These are phyloP conservation scores for Fraxinus nigra DNA, from an alignment of 305 asterid species.

Conservation along the genomic window DNA sequence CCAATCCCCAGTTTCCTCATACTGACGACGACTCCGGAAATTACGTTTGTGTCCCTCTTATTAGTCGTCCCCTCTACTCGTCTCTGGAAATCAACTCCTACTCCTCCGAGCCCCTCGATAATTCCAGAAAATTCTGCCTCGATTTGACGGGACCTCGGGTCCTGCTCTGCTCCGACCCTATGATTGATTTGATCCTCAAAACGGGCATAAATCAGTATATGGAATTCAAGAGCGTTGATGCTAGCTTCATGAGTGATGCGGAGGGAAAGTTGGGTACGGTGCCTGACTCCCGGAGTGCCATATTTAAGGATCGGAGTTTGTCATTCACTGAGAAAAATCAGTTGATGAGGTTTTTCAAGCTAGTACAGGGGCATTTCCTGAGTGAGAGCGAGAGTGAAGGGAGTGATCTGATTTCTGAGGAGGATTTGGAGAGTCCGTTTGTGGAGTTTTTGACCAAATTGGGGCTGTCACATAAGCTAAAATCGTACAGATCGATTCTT, in stretches of 20 bases:
- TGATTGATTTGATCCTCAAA: slow-evolving; percentile 59
- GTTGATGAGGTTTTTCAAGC: slow-evolving; percentile 83
- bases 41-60: slow-evolving; percentile 33
- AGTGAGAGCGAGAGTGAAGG: slow-evolving; percentile 31
- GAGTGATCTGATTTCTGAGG: slow-evolving; percentile 45
- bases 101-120: slow-evolving; percentile 45
- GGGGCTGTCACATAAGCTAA: slow-evolving; percentile 73
- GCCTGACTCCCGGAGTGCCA: slow-evolving; percentile 83
- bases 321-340: slow-evolving; percentile 69
- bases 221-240: slow-evolving; percentile 82
- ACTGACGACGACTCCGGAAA: slow-evolving; percentile 25
- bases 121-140: slow-evolving; percentile 51
- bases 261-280: slow-evolving; percentile 57
- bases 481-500: slow-evolving; percentile 62
- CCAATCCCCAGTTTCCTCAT: slow-evolving; percentile 4
- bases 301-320: slow-evolving; percentile 61
- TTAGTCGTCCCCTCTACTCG: slow-evolving; percentile 52
- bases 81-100: slow-evolving; percentile 43
- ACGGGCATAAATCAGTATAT: slow-evolving; percentile 73
- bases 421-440: slow-evolving; percentile 81
- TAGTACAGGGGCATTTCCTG: slow-evolving; percentile 60
- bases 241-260: slow-evolving; percentile 50
- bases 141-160: slow-evolving; percentile 80
- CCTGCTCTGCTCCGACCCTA: slow-evolving; percentile 64
- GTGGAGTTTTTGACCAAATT: slow-evolving; percentile 57